These are phyloP conservation scores for Dalbergia oliveri DNA, from an alignment of 306 rosid species.

Conservation along the genomic window DNA sequence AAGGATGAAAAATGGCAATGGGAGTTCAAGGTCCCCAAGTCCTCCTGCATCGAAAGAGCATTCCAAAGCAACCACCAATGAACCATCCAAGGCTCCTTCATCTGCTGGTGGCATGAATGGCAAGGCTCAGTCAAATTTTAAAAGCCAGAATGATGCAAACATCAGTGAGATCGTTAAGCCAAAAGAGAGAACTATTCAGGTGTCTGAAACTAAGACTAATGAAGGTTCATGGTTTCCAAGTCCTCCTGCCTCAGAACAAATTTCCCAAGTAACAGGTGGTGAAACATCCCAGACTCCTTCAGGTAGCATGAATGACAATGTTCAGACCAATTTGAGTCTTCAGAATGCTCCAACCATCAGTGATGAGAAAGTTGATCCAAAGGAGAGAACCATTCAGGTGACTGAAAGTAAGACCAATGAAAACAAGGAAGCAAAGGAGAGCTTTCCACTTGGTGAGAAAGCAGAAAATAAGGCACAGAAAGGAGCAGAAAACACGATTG, in stretches of 20 bases:
- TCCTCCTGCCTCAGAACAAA: no score
- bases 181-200: conserved; percentile 42
- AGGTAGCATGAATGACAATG: conserved; percentile 11
- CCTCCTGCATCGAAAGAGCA: conserved; percentile 55
- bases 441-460: conserved; percentile 9
- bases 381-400: conserved; percentile 43
- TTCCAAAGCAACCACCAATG: conserved; percentile 21
- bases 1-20: conserved; percentile 57
- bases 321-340: not conserved
- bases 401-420: conserved; percentile 34
- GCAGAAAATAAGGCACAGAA: conserved; percentile 39
- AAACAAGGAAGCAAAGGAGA: conserved; percentile 41
- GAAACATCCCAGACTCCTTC: no score
- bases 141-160: not conserved
- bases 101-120: not conserved
- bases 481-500: not conserved
- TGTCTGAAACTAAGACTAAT: conserved; percentile 18
- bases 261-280: no score
- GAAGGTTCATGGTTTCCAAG: no score
- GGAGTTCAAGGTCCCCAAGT: conserved; percentile 64
- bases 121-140: not conserved
- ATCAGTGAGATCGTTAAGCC: conserved; percentile 34
- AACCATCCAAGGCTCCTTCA: conserved; percentile 21
- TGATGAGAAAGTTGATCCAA: conserved; percentile 41
- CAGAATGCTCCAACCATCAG: not conserved